These are phyloP conservation scores for Diplodia intermedia DNA, from an alignment of 2,329 filamentous ascomycete genomes.

Conservation along the genomic window DNA sequence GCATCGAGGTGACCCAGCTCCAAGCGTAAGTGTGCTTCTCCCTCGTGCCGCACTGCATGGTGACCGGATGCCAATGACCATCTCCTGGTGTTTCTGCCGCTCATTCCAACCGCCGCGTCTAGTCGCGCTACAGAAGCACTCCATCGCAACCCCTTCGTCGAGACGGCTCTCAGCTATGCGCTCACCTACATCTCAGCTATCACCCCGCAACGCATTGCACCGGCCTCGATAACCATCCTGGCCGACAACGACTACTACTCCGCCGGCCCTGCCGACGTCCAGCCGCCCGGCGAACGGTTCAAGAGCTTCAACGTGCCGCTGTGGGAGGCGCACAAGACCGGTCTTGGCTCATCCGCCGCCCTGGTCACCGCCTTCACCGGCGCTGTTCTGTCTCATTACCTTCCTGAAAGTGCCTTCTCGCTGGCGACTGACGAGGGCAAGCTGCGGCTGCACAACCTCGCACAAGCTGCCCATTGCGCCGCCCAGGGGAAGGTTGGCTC, in stretches of 20 bases:
- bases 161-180: constrained; percentile 86
- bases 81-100: constrained; percentile 27
- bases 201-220: constrained; percentile 61
- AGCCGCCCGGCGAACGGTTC: constrained; percentile 62
- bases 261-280: constrained; percentile 42
- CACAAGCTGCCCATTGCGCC: constrained; percentile 91
- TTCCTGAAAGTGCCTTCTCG: constrained; percentile 64
- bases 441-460: constrained; percentile 82
- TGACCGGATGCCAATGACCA: constrained; percentile 18
- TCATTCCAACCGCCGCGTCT: constrained; percentile 31
- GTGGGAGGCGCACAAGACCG: constrained; percentile 87
- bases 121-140: constrained; percentile 46
- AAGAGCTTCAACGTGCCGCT: constrained; percentile 78
- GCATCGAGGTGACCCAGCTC: constrained; percentile 80
- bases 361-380: constrained; percentile 88
- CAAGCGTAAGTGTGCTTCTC: constrained; percentile 68
- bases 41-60: constrained; percentile 7
- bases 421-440: constrained; percentile 62
- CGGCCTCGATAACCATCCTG: constrained; percentile 81
- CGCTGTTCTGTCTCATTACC: constrained; percentile 77
- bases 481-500: constrained; percentile 97
- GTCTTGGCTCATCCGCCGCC: constrained; percentile 91
- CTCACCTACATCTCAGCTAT: constrained; percentile 76
- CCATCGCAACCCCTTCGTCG: constrained; percentile 82
- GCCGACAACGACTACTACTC: constrained; percentile 99